A percentile compares a stretch with the other conserved stretches of the same genome.
These are phyloP conservation scores for Wilcoxina mikolae DNA, from an alignment of 495 filamentous ascomycete genomes.

Conservation along the genomic window DNA sequence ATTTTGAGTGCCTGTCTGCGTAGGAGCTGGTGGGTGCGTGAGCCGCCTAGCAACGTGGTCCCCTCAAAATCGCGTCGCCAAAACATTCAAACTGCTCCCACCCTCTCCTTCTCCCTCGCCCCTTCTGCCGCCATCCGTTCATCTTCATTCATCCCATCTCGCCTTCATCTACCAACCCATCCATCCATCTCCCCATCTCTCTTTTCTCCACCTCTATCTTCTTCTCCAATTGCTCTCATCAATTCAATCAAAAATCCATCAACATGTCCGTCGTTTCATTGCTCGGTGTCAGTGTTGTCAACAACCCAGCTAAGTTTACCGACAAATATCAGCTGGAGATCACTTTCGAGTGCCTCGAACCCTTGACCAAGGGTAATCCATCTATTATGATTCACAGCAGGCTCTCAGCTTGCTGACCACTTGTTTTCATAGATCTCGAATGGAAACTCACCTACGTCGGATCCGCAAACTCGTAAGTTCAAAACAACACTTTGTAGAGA, in stretches of 20 bases:
- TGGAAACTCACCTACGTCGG: constrained; percentile 99
- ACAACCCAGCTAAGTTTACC: constrained; percentile 86
- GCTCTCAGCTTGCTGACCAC: constrained; percentile 5
- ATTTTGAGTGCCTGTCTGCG: no score
- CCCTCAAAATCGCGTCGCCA: neutral
- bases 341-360: constrained; percentile 93
- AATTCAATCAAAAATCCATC: constrained; percentile 19
- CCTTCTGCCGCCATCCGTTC: constrained; percentile 5
- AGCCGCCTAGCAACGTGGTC: neutral
- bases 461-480: constrained; percentile 79
- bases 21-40: no score
- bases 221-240: constrained; percentile 14
- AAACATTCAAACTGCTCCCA: neutral
- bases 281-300: constrained; percentile 82
- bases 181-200: neutral
- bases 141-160: neutral
- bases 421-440: constrained; percentile 60
- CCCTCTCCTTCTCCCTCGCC: constrained; percentile 1
- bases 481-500: constrained; percentile 1
- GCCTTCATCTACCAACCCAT: neutral
- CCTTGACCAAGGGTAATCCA: constrained; percentile 79
- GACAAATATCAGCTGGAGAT: constrained; percentile 92
- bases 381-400: constrained; percentile 7
- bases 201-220: constrained; percentile 2
- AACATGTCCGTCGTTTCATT: constrained; percentile 95